Evolutionary conservation across 2,329 filamentous ascomycete species (phyloP), one percentile per base, ranked within the genome.

Genomic region (Aschersonia sp.): DNA sequence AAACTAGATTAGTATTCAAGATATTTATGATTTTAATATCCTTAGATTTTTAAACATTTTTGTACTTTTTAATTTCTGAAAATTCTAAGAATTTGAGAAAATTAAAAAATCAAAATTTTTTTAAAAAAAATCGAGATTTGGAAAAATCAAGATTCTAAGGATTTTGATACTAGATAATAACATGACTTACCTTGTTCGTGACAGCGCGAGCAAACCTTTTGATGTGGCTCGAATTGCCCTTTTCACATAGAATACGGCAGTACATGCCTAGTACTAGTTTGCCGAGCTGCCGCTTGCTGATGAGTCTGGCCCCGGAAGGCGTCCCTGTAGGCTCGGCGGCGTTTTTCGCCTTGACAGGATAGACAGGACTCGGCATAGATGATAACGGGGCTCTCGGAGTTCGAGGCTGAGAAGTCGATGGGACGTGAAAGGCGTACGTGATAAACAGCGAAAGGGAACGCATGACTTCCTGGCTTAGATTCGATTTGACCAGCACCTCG

Each of bases 131-230:
- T 22, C 22, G 3, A 22, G 22, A 22, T 22, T 22, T 22, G 22
- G 22, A 22, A 22, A 22, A 22, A 22, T 22, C 4, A 22, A 22
- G 22, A 22, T 2, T 22, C 22, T 22, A 22, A 22, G 22, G 22
- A 22, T 22, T 22, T 22, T 22, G 22, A 22, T 22, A 22, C 22
- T 22, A 22, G 22, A 22, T 22, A 22, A 4, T 22, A 22, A 22
- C 9, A 5, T 49, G 47, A 50, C 59, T 58, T 69, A 87, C 85
- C 74, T 95, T 95, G 56, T 94, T 95, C 29, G 90, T 95, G 7
- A 98, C 90, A 1, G 90, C 94, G 58, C 84, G 85, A 5, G 88
- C 87, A 69, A 98, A 97, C 56, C 88, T 92, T 58, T 82, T 79
- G 48, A 95, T 84, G 51, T 83, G 80, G 11, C 70, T 70, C 8